These are phyloP conservation scores for Marvania coccoides DNA, from an alignment of 139 green algal genomes.

Conservation along the genomic window DNA sequence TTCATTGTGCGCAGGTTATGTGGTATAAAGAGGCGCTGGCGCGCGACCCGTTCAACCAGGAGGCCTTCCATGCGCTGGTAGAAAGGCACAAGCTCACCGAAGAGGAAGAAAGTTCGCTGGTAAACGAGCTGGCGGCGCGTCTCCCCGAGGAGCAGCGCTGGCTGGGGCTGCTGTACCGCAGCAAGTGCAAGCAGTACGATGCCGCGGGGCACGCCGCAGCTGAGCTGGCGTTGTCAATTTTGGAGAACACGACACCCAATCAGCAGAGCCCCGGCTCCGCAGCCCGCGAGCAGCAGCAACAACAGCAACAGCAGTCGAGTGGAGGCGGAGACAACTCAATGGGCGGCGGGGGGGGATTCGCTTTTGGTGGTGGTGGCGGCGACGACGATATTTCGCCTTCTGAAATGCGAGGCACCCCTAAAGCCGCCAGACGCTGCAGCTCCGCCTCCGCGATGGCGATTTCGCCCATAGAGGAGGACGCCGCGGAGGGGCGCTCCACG, in stretches of 20 bases:
- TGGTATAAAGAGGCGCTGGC: conserved; percentile 55
- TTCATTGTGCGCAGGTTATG: too few relatives aligned
- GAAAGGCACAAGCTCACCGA: conserved; percentile 81
- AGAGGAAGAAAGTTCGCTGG: conserved; percentile 64
- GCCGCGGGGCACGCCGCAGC: conserved; percentile 31
- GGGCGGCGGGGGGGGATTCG: too few relatives aligned
- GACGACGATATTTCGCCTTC: too few relatives aligned
- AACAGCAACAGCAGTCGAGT: conserved; percentile 11
- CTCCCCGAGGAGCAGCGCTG: conserved; percentile 54
- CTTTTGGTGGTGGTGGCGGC: too few relatives aligned
- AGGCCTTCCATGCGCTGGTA: conserved; percentile 84
- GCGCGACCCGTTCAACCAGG: conserved; percentile 85
- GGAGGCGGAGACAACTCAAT: too few relatives aligned
- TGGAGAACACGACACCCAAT: conserved; percentile 10
- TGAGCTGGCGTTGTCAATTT: conserved; percentile 18
- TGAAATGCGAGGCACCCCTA: too few relatives aligned
- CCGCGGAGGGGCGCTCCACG: too few relatives aligned
- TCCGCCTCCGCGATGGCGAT: too few relatives aligned
- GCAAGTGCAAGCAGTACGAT: conserved; percentile 48
- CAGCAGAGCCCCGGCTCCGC: not conserved
- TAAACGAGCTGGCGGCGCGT: conserved; percentile 31
- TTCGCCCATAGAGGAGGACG: too few relatives aligned
- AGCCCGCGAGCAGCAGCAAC: not conserved
- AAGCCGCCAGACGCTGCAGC: too few relatives aligned
- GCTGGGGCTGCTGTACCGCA: conserved; percentile 72